Percentiles rank a stretch among this genome's conserved stretches.
phyloP scores from a whole-genome alignment of 306 rosid genomes.

The Vicia villosa region DNA sequence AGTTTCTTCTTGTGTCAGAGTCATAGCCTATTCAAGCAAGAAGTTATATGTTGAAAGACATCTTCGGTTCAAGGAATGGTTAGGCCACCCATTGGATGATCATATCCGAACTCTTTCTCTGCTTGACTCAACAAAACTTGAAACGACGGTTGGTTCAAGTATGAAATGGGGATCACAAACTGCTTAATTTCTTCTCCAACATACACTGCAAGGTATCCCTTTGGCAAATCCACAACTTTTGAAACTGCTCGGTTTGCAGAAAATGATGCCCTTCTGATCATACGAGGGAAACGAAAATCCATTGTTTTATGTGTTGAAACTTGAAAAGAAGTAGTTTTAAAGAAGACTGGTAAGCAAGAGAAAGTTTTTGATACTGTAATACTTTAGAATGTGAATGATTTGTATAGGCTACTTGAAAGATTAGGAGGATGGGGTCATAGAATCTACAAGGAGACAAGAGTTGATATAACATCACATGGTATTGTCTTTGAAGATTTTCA shows the following conservation, averaged over 20 bases:
- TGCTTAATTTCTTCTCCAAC: constrained; percentile 51
- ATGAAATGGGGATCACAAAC: constrained; percentile 46
- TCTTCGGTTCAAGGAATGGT: too few species aligned
- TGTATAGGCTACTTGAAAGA: constrained; percentile 16
- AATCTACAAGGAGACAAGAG: constrained; percentile 30
- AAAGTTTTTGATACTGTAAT: not conserved
- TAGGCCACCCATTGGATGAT: too few species aligned
- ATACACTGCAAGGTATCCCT: constrained; percentile 44
- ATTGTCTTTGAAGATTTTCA: constrained; percentile 38
- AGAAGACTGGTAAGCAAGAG: not conserved
- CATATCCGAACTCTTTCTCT: too few species aligned
- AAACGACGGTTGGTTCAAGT: constrained; percentile 37
- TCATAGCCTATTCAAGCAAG: constrained; percentile 18
- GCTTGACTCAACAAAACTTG: constrained; percentile 38
- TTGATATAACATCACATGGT: too few species aligned
- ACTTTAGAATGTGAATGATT: constrained; percentile 19
- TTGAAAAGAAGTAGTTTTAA: not conserved
- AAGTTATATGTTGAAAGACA: too few species aligned
- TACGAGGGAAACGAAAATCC: constrained; percentile 25
- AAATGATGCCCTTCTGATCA: constrained; percentile 26
- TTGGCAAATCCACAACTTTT: constrained; percentile 41
- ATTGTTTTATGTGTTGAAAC: not conserved
- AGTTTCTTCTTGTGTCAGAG: not conserved
- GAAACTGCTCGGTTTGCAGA: not conserved
- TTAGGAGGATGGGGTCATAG: not conserved